Evolutionary conservation across 2,329 filamentous ascomycete genomes (phyloP).

Genomic region (Orbilia blumenaviensis): DNA sequence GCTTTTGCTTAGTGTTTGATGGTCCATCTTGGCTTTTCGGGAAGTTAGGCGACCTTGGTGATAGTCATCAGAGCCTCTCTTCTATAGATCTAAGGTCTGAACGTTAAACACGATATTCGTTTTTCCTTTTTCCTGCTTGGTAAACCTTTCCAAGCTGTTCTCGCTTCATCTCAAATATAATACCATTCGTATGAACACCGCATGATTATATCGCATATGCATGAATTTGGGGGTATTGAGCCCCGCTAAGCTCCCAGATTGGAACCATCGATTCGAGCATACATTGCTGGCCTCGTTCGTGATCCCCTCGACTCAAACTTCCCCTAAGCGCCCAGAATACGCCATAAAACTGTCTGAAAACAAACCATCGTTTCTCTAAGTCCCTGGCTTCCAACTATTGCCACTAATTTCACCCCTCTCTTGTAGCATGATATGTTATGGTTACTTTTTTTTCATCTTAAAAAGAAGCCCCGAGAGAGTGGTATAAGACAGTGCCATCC

Average conservation of each 20-base stretch:
- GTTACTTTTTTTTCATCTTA: background rate
- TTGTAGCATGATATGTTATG: background rate
- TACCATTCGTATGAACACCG: background rate
- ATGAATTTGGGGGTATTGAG: slow-evolving; percentile 4
- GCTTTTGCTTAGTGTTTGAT: slow-evolving; percentile 31
- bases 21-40: background rate
- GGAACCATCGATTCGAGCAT: slow-evolving; percentile 31
- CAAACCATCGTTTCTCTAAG: background rate
- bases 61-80: background rate
- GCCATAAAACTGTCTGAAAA: slow-evolving; percentile 3
- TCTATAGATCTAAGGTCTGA: too few species aligned
- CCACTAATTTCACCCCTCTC: background rate
- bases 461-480: background rate
- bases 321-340: background rate
- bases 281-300: slow-evolving; percentile 16
- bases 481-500: background rate
- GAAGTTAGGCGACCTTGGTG: slow-evolving; percentile 21
- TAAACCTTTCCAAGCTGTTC: background rate
- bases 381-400: background rate
- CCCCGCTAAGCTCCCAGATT: slow-evolving; percentile 4
- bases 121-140: background rate
- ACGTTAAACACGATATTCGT: background rate
- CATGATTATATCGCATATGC: background rate
- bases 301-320: slow-evolving; percentile 30
- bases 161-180: background rate